phyloP scores from a whole-genome alignment of 257 asterid species.

The Anisodus acutangulus region DNA sequence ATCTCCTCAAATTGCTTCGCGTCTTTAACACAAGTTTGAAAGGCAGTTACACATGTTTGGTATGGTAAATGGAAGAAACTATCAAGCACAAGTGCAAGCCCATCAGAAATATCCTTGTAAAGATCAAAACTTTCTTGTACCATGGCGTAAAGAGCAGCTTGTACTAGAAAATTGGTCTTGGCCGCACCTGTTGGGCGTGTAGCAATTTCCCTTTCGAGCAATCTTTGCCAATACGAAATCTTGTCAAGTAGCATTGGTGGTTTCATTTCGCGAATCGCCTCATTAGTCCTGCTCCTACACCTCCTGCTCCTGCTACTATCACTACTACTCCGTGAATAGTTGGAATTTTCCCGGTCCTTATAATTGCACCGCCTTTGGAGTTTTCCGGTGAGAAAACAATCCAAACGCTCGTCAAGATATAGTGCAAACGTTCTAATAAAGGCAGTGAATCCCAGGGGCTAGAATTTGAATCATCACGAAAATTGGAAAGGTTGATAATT shows the following conservation, averaged over 20 bases:
- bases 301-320: constrained; percentile 17
- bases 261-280: constrained; percentile 67
- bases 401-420: constrained; percentile 79
- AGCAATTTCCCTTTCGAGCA: constrained; percentile 76
- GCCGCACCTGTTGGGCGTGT: constrained; percentile 78
- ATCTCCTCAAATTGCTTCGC: constrained; percentile 76
- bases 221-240: constrained; percentile 73
- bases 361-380: constrained; percentile 57
- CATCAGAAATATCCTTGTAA: constrained; percentile 75
- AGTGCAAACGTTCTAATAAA: constrained; percentile 85
- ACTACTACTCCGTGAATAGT: constrained; percentile 9
- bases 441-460: constrained; percentile 87
- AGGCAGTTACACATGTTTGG: constrained; percentile 64
- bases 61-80: constrained; percentile 72
- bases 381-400: constrained; percentile 79
- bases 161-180: constrained; percentile 57
- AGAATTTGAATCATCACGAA: constrained; percentile 76
- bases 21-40: constrained; percentile 73
- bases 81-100: constrained; percentile 66
- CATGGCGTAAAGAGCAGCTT: constrained; percentile 60
- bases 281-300: constrained; percentile 44
- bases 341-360: constrained; percentile 32
- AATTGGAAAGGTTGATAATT: constrained; percentile 70
- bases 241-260: constrained; percentile 73
- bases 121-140: constrained; percentile 80